These are phyloP conservation scores for Scheffersomyces amazonensis DNA, from an alignment of 805 yeast genomes.

Conservation along the genomic window DNA sequence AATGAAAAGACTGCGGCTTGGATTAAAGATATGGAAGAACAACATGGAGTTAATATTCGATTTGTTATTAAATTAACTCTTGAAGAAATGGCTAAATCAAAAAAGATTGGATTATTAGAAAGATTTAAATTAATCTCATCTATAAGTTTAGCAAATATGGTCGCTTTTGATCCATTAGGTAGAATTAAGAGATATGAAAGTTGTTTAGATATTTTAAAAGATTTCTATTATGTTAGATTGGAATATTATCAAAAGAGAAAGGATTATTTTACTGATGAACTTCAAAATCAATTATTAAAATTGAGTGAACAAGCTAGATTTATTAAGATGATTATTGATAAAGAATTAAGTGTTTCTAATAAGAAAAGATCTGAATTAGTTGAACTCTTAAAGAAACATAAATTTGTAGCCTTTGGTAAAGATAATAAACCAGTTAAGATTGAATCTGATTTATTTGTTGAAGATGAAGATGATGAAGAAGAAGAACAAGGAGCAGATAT, in stretches of 20 bases:
- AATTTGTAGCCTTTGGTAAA: constrained; percentile 76
- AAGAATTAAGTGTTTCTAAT: constrained; percentile 67
- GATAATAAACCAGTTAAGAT: constrained; percentile 61
- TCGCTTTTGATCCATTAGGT: constrained; percentile 89
- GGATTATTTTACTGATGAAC: constrained; percentile 65
- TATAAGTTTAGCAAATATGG: constrained; percentile 81
- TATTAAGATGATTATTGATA: constrained; percentile 84
- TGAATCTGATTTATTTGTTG: constrained; percentile 19
- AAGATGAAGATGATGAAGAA: constrained; percentile 28
- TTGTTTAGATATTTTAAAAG: constrained; percentile 75
- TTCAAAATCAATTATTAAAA: constrained; percentile 73
- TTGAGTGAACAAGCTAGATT: constrained; percentile 84
- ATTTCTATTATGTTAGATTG: constrained; percentile 81
- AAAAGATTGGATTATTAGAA: constrained; percentile 73
- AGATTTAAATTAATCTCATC: constrained; percentile 74
- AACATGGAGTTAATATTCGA: constrained; percentile 78
- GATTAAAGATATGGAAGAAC: constrained; percentile 94
- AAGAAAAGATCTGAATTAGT: constrained; percentile 65
- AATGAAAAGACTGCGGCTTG: constrained; percentile 72
- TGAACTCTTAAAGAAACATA: constrained; percentile 55
- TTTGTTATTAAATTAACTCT: constrained; percentile 72
- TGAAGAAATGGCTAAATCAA: constrained; percentile 82
- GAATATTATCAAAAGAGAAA: constrained; percentile 91
- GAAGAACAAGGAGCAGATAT: constrained; percentile 43
- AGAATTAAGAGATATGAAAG: constrained; percentile 78